These are phyloP conservation scores for Hypholoma fasciculare DNA, from an alignment of 768 basidiomycete species.

Conservation along the genomic window DNA sequence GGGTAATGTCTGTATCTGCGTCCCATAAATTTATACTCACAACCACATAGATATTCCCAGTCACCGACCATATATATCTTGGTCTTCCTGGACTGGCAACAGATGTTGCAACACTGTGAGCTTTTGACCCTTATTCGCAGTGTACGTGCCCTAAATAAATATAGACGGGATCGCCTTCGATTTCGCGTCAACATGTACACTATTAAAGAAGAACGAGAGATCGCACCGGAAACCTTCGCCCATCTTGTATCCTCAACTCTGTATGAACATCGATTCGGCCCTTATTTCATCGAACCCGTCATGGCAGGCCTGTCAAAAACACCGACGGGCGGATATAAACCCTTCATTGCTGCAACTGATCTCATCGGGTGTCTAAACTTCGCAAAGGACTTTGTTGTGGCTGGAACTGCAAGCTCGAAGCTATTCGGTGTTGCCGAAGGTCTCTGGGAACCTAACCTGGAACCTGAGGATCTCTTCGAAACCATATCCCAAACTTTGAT, in stretches of 20 bases:
- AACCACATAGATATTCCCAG: constrained; percentile 77
- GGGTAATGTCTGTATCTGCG: constrained; percentile 49
- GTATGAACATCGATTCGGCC: constrained; percentile 94
- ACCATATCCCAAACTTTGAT: constrained; percentile 95
- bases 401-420: constrained; percentile 90
- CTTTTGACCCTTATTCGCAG: constrained; percentile 10
- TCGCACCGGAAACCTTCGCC: constrained; percentile 94
- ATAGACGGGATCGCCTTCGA: constrained; percentile 88
- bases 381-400: constrained; percentile 96
- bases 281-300: constrained; percentile 96
- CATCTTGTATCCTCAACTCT: constrained; percentile 94
- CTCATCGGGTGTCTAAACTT: constrained; percentile 92
- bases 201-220: constrained; percentile 98
- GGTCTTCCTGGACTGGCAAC: constrained; percentile 93
- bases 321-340: constrained; percentile 70
- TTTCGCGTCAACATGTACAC: constrained; percentile 98
- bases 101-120: constrained; percentile 90
- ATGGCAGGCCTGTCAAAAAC: constrained; percentile 86
- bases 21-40: constrained; percentile 14
- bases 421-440: constrained; percentile 97
- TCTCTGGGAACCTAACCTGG: constrained; percentile 97
- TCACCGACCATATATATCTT: constrained; percentile 89
- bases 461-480: constrained; percentile 96
- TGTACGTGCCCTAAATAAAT: neutral
- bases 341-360: constrained; percentile 95